phyloP scores from a whole-genome alignment of 257 asterid species.

The Echium plantagineum region DNA sequence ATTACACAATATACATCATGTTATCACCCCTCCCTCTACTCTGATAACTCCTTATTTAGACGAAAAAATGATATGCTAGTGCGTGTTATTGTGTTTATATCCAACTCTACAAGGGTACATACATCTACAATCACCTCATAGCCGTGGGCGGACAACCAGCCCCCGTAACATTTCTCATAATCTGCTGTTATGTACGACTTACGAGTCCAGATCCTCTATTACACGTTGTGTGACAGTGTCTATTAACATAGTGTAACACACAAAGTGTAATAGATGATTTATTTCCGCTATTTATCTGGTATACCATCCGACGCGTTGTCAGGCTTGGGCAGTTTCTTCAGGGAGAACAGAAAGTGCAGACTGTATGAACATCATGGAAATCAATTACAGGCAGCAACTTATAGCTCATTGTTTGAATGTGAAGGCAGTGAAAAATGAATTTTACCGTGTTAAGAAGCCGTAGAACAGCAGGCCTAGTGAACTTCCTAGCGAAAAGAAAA shows the following conservation, averaged over 20 bases:
- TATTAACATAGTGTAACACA: too few relatives aligned
- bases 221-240: too few relatives aligned
- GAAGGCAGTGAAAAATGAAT: slow-evolving; percentile 2
- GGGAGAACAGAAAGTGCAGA: slow-evolving; percentile 29
- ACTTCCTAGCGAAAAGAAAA: slow-evolving; percentile 90
- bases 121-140: neutral
- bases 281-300: too few relatives aligned
- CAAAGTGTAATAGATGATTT: too few relatives aligned
- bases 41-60: neutral
- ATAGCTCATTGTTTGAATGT: neutral
- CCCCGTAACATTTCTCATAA: too few relatives aligned
- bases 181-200: too few relatives aligned
- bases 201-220: too few relatives aligned
- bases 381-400: neutral
- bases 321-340: neutral
- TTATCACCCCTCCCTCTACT: neutral
- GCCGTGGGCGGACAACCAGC: too few relatives aligned
- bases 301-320: neutral
- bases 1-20: neutral
- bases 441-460: slow-evolving; percentile 72
- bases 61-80: neutral
- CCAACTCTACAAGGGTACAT: neutral
- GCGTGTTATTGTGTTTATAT: neutral
- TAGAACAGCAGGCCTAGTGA: slow-evolving; percentile 83
- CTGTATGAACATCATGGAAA: neutral